Evolutionary conservation across 371 early-diverging fungal species (phyloP), one percentile per base, ranked within the genome.

Genomic region (Circinella minor): DNA sequence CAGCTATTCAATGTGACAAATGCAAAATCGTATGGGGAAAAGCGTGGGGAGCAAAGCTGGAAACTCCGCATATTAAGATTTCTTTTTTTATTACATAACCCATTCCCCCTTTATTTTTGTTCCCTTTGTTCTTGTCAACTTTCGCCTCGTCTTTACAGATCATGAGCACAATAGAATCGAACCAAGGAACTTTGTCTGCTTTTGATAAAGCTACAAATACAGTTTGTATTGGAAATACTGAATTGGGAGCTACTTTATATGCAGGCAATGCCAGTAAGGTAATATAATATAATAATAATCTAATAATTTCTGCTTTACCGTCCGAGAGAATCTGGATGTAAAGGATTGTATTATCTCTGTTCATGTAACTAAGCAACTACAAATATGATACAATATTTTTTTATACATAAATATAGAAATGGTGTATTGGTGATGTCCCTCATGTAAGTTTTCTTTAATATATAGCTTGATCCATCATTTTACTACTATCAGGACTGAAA

Each of bases 351-450:
- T 27, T 2, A 27, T 27, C 27, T 27, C 27, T 27, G 2, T 1
- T 27, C 27, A 27, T 27, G 27, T 27, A 27, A 27, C 27, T 27
- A 27, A 27, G 27, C 2, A 27, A 27, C 27, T 27, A 27, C 27
- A 27, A 27, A 27, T 2, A 27, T 27, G 27, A 27, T 27, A 27
- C 27, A 2, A 27, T 27, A 1, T 27, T 27, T 27, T 2, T 27
- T 27, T 27, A 27, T 27, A 27, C 27, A 3, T 9, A 43, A 9
- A 43, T 43, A 43, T 43, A 78, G 76, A 54, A 71, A 49, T 82
- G 79, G 79, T 72, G 74, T 46, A 75, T 81, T 47, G 83, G 83
- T 36, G 73, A 74, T 37, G 81, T 81, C 1, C 81, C 83, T 39
- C 73, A 81, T 66, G 83, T 81, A 83, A 80, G 71, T 71, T 20